Evolutionary conservation across 2,329 filamentous ascomycete genomes (phyloP), one percentile per base, ranked within the genome.

Genomic region (Nakataea oryzae): DNA sequence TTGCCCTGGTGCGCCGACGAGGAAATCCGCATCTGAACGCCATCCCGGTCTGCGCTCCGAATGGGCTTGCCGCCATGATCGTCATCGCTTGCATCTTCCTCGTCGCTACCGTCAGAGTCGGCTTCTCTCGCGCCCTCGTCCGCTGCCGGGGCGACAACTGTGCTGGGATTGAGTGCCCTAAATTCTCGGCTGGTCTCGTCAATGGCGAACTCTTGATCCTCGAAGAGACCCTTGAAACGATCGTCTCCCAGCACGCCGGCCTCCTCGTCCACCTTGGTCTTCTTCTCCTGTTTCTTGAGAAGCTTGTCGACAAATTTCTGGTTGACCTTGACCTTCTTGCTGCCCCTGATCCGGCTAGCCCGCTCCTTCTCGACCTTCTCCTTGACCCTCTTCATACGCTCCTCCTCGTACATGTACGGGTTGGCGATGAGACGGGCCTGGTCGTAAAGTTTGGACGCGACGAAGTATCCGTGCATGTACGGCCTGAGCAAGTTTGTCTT

Each of bases 401-500:
- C 91, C 70, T 97, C 91, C 72, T 97, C 91, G 82, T 90, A 96
- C 61, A 96, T 84, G 71, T 96, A 96, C 0, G 95, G 95, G 75
- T 97, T 96, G 59, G 90, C 89, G 69, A 97, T 96, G 64, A 99
- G 79, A 62, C 90, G 83, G 24, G 95, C 95, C 74, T 99, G 93
- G 72, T 99, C 96, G 74, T 99, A 97, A 29, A 99, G 77, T 70
- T 93, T 91, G 69, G 96, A 93, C 47, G 90, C 91, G 59, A 99
- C 93, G 76, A 99, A 99, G 81, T 95, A 97, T 68, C 95, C 96
- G 73, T 99, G 95, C 96, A 99, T 99, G 72, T 99, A 99, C 56
- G 95, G 95, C 57, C 93, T 84, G 54, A 99, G 79, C 26, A 97
- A 78, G 70, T 90, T 95, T 30, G 92, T 96, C 69, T 91, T 93